phyloP scores from a whole-genome alignment of 208 protist genomes.

The Leptomonas seymouri region DNA sequence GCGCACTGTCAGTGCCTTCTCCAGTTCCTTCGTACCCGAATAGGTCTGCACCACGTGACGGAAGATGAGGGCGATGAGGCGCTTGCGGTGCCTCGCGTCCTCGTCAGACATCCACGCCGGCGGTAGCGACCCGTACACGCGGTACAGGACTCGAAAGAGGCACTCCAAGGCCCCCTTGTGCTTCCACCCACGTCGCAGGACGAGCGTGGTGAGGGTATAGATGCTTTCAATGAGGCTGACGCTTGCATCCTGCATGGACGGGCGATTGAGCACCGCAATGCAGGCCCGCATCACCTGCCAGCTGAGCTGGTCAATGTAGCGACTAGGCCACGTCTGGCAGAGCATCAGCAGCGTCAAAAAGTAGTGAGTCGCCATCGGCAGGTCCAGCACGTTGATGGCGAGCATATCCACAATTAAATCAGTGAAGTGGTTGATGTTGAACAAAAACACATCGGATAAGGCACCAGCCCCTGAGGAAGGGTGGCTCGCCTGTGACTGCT shows the following conservation, averaged over 20 bases:
- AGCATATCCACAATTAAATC: slow-evolving; percentile 82
- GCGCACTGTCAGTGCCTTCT: slow-evolving; percentile 65
- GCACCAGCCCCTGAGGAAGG: not conserved
- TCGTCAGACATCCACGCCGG: slow-evolving; percentile 63
- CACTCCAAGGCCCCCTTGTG: slow-evolving; percentile 79
- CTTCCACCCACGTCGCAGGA: slow-evolving; percentile 58
- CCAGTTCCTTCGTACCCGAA: slow-evolving; percentile 63
- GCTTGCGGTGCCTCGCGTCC: slow-evolving; percentile 46
- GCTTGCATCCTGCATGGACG: slow-evolving; percentile 55
- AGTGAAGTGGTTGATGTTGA: slow-evolving; percentile 80
- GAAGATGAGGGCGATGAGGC: slow-evolving; percentile 59
- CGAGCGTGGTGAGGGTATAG: slow-evolving; percentile 53
- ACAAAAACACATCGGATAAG: slow-evolving; percentile 66
- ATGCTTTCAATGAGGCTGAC: slow-evolving; percentile 58
- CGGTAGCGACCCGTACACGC: slow-evolving; percentile 64
- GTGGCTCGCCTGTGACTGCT: not conserved
- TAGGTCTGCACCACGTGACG: slow-evolving; percentile 69
- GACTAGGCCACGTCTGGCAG: slow-evolving; percentile 55
- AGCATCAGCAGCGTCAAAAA: slow-evolving; percentile 62
- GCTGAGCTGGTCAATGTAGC: slow-evolving; percentile 65
- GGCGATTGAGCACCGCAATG: slow-evolving; percentile 74
- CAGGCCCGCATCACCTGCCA: slow-evolving; percentile 74
- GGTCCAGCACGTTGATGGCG: slow-evolving; percentile 81
- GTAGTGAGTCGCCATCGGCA: slow-evolving; percentile 56
- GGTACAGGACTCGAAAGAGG: slow-evolving; percentile 67